Evolutionary conservation across 225 moss, liverwort and hornwort species (phyloP).

Genomic region (Asterella californica): DNA sequence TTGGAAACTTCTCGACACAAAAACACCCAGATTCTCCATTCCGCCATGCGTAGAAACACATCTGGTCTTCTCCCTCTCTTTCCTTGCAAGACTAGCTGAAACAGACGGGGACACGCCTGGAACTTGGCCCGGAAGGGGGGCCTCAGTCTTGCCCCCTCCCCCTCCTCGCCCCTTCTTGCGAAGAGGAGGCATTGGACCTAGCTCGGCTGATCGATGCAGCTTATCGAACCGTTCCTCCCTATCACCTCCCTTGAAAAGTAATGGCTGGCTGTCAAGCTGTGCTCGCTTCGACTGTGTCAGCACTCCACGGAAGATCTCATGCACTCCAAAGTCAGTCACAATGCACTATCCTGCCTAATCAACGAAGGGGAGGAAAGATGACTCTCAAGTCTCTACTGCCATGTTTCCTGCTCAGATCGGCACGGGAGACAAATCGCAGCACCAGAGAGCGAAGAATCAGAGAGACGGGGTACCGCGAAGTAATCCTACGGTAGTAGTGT

Average conservation of each 20-base stretch:
- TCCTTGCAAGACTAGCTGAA: slow-evolving; percentile 35
- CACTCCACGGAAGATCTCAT: not conserved
- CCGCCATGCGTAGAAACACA: slow-evolving; percentile 21
- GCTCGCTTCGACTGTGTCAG: not conserved
- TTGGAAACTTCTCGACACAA: slow-evolving; percentile 47
- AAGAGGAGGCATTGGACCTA: slow-evolving; percentile 44
- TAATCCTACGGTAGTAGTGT: not conserved
- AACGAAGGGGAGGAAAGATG: not conserved
- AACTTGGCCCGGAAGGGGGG: slow-evolving; percentile 43
- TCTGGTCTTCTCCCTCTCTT: slow-evolving; percentile 36
- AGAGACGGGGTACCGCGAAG: not conserved
- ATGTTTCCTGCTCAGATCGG: not conserved
- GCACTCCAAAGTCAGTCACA: not conserved
- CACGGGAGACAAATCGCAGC: not conserved
- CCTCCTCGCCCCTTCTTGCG: slow-evolving; percentile 61
- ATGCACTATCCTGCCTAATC: not conserved
- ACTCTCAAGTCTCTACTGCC: not conserved
- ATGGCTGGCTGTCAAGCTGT: not conserved
- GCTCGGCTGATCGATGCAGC: slow-evolving; percentile 7
- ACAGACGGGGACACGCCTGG: slow-evolving; percentile 50
- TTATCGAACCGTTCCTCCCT: not conserved
- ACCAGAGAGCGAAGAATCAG: not conserved
- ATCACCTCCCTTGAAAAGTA: not conserved
- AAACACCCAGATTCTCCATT: slow-evolving; percentile 37
- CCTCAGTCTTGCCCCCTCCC: slow-evolving; percentile 57